phyloP scores from a whole-genome alignment of 768 basidiomycete genomes.

The Suillus americanus region DNA sequence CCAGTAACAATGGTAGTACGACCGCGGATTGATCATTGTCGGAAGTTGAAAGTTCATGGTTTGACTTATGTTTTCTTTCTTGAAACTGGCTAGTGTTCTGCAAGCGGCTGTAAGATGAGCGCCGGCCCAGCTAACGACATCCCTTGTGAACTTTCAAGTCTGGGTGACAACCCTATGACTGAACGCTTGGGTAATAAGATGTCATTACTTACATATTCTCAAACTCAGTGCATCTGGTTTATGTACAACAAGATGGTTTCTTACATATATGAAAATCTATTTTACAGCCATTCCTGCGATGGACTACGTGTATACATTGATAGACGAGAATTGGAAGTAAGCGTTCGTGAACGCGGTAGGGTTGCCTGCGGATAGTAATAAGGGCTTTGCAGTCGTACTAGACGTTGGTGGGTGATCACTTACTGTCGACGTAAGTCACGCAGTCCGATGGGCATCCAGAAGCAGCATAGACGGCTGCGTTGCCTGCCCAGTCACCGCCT shows the following conservation, averaged over 20 bases:
- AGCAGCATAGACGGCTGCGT: slow-evolving; percentile 20
- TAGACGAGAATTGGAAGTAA: slow-evolving; percentile 40
- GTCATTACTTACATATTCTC: background rate
- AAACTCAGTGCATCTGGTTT: background rate
- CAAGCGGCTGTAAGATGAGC: background rate
- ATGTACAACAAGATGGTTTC: background rate
- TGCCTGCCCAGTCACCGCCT: slow-evolving; percentile 34
- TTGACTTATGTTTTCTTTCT: too few species aligned
- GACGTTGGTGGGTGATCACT: slow-evolving; percentile 6
- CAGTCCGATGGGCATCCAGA: slow-evolving; percentile 34
- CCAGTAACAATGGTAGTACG: too few species aligned
- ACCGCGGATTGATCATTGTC: too few species aligned
- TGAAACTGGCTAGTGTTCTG: too few species aligned
- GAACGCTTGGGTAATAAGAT: background rate
- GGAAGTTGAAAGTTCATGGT: too few species aligned
- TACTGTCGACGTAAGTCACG: slow-evolving; percentile 30
- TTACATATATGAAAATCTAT: background rate
- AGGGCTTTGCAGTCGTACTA: background rate
- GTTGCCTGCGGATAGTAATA: slow-evolving; percentile 23
- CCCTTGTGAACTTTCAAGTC: background rate
- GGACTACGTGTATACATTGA: slow-evolving; percentile 36
- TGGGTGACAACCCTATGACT: background rate
- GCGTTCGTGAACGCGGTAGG: slow-evolving; percentile 41
- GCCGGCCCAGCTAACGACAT: background rate
- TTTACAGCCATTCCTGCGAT: background rate